phyloP scores from a whole-genome alignment of 805 yeast genomes.

The Saccharomyces eubayanus region DNA sequence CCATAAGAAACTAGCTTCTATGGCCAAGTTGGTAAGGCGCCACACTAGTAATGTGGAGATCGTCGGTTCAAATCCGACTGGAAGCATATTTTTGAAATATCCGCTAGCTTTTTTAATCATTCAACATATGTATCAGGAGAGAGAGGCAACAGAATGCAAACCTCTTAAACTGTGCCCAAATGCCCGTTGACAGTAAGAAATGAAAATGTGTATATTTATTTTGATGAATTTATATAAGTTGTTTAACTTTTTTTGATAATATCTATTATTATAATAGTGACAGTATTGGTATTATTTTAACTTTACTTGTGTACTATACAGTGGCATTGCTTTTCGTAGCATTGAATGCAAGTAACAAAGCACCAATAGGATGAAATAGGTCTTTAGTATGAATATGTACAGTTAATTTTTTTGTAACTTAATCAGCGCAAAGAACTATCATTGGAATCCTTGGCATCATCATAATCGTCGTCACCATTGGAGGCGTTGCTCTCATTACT shows the following conservation, averaged over 20 bases:
- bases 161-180: too few relatives aligned
- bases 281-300: not conserved
- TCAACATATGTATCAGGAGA: too few relatives aligned
- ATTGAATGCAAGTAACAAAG: not conserved
- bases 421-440: not conserved
- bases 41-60: conserved; percentile 84
- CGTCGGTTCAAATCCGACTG: conserved; percentile 73
- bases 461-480: not conserved
- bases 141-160: too few relatives aligned
- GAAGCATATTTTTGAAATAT: conserved; percentile 36
- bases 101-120: too few relatives aligned
- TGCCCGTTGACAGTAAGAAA: not conserved
- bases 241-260: not conserved
- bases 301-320: not conserved
- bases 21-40: conserved; percentile 77
- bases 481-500: conserved; percentile 3
- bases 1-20: conserved; percentile 34
- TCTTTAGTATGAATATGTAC: not conserved
- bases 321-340: not conserved
- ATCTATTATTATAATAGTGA: not conserved
- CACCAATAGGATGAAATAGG: not conserved
- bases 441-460: not conserved
- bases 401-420: not conserved
- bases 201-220: not conserved
- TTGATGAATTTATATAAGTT: not conserved